Percentiles rank a stretch among this genome's conserved stretches.
These are phyloP conservation scores for Avena sativa DNA, from an alignment of 176 grass and related monocot species.

Conservation along the genomic window DNA sequence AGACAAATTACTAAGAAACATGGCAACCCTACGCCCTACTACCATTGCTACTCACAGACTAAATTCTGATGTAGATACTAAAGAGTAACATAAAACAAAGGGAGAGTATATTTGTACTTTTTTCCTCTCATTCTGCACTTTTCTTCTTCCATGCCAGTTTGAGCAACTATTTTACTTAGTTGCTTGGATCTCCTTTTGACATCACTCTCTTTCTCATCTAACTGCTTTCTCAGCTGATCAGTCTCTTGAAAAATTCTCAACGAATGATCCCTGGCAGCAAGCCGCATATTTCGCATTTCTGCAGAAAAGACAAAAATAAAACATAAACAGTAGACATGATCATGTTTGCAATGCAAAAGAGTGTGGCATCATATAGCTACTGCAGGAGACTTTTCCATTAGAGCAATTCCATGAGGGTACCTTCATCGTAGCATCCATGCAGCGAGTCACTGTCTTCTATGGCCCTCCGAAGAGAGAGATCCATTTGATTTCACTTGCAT, in stretches of 20 bases:
- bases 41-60: not conserved
- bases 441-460: constrained; percentile 50
- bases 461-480: constrained; percentile 37
- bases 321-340: not conserved
- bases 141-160: constrained; percentile 62
- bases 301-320: not conserved
- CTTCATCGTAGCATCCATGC: constrained; percentile 51
- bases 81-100: constrained; percentile 41
- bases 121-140: constrained; percentile 52
- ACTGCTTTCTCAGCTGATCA: not conserved
- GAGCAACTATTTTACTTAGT: constrained; percentile 47
- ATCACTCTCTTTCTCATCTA: constrained; percentile 35
- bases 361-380: not conserved
- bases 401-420: constrained; percentile 4
- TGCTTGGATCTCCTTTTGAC: constrained; percentile 41
- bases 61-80: not conserved
- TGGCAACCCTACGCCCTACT: not conserved
- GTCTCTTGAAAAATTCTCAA: constrained; percentile 44
- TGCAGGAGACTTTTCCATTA: not conserved
- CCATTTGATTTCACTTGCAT: constrained; percentile 49
- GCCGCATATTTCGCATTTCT: constrained; percentile 62
- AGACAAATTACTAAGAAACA: not conserved
- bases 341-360: not conserved
- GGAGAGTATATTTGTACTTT: constrained; percentile 19
- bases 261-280: constrained; percentile 41